Percentiles rank a stretch among this genome's conserved stretches.
Evolutionary conservation across 345 rosid species (phyloP).

Genomic region (Rhizophora apiculata): DNA sequence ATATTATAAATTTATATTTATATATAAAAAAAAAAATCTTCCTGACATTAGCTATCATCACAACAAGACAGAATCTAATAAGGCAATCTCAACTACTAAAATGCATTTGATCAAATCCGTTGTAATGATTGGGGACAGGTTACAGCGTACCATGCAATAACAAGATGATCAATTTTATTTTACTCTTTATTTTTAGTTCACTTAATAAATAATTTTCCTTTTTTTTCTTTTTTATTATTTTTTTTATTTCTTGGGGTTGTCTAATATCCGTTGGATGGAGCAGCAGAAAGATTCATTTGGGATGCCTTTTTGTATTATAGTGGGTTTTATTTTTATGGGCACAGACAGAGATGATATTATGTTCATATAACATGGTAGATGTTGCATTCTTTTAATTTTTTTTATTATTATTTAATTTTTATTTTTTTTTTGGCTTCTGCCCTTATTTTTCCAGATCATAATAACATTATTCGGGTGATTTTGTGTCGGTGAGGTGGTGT

Average conservation of each 20-base stretch:
- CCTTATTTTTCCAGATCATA: not conserved
- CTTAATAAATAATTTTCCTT: not conserved
- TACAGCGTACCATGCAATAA: conserved; percentile 67
- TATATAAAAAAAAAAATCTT: too few relatives aligned
- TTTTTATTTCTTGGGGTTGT: not conserved
- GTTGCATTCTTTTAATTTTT: not conserved
- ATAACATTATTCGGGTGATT: not conserved
- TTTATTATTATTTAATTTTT: too few relatives aligned
- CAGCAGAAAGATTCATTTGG: conserved; percentile 6
- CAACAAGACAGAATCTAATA: too few relatives aligned
- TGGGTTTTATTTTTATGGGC: not conserved
- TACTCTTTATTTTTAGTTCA: not conserved
- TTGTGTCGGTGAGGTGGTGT: conserved; percentile 6
- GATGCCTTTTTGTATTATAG: conserved; percentile 6
- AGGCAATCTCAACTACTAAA: too few relatives aligned
- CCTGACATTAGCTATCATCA: too few relatives aligned
- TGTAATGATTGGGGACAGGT: conserved; percentile 59
- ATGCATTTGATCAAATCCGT: too few relatives aligned
- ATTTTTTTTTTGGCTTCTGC: not conserved
- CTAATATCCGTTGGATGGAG: conserved; percentile 4
- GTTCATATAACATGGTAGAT: not conserved
- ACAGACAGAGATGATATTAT: conserved; percentile 3
- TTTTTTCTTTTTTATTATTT: too few relatives aligned
- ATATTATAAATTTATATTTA: too few relatives aligned
- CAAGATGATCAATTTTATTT: not conserved